These are phyloP conservation scores for Heterotrichella gracilis DNA, from an alignment of 352 stramenopile genomes.

Conservation along the genomic window DNA sequence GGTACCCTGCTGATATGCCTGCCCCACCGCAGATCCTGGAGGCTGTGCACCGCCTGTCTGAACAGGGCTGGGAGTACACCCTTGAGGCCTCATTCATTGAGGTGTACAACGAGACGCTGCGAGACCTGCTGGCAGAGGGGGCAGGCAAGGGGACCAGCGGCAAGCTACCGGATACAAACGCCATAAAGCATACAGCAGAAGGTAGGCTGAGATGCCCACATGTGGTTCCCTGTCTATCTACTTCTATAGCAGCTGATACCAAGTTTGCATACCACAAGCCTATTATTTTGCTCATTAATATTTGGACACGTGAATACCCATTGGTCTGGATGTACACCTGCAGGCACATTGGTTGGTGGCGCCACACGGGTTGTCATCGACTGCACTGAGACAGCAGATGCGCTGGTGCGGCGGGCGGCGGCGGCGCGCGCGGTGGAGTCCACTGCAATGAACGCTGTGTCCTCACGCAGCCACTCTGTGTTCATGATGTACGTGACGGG, in stretches of 20 bases:
- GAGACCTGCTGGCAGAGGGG: constrained; percentile 56
- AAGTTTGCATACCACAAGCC: too few species aligned
- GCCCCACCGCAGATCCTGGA: constrained; percentile 59
- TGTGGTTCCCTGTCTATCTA: too few species aligned
- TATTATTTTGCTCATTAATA: too few species aligned
- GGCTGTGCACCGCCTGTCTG: constrained; percentile 28
- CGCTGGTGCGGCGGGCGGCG: constrained; percentile 14
- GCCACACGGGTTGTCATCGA: constrained; percentile 4
- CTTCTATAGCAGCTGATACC: too few species aligned
- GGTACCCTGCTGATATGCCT: too few species aligned
- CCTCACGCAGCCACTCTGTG: constrained; percentile 75
- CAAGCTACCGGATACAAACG: too few species aligned
- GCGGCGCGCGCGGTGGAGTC: constrained; percentile 21
- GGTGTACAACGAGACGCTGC: constrained; percentile 99
- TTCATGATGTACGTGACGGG: constrained; percentile 68
- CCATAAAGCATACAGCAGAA: too few species aligned
- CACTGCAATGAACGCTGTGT: constrained; percentile 93
- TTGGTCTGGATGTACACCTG: too few species aligned
- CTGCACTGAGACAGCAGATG: constrained; percentile 12
- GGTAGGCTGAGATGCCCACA: too few species aligned
- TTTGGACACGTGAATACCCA: too few species aligned
- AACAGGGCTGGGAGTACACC: constrained; percentile 44
- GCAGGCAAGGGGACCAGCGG: too few species aligned
- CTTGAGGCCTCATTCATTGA: constrained; percentile 91
- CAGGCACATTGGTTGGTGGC: too few species aligned